Evolutionary conservation across 768 basidiomycete genomes (phyloP).

Genomic region (Suillus luteus): DNA sequence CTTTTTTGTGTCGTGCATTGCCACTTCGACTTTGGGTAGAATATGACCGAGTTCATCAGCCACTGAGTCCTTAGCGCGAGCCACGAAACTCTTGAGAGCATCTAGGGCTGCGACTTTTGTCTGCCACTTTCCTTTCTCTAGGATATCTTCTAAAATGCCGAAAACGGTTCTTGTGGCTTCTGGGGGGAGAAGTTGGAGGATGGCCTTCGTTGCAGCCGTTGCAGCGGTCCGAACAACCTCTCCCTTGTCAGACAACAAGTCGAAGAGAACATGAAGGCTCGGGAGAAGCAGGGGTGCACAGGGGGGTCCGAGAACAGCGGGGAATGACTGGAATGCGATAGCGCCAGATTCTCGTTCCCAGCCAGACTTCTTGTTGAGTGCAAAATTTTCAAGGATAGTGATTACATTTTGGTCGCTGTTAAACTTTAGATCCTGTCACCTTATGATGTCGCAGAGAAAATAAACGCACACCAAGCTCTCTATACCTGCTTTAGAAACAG

Average conservation of each 20-base stretch:
- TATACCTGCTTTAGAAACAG: conserved; percentile 63
- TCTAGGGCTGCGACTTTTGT: conserved; percentile 93
- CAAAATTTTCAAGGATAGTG: conserved; percentile 64
- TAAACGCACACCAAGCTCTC: conserved; percentile 58
- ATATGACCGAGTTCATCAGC: conserved; percentile 81
- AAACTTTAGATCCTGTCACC: conserved; percentile 18
- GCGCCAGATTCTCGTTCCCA: conserved; percentile 88
- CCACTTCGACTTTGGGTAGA: conserved; percentile 82
- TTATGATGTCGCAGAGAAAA: conserved; percentile 14
- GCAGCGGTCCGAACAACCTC: conserved; percentile 87
- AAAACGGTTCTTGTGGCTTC: conserved; percentile 76
- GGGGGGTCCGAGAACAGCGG: conserved; percentile 67
- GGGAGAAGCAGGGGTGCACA: conserved; percentile 75
- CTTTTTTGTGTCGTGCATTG: conserved; percentile 96
- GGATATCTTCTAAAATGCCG: conserved; percentile 65
- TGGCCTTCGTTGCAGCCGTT: conserved; percentile 75
- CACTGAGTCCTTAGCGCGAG: conserved; percentile 68
- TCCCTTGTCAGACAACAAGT: conserved; percentile 91
- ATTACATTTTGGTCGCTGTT: conserved; percentile 64
- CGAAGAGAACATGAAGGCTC: conserved; percentile 75
- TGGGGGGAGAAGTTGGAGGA: conserved; percentile 82
- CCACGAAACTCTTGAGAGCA: conserved; percentile 74
- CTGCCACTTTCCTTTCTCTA: conserved; percentile 91
- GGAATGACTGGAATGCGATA: conserved; percentile 76
- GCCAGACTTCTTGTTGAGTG: conserved; percentile 83